phyloP scores from a whole-genome alignment of 192 early-diverging fungal species.

The Coemansia sp. region DNA sequence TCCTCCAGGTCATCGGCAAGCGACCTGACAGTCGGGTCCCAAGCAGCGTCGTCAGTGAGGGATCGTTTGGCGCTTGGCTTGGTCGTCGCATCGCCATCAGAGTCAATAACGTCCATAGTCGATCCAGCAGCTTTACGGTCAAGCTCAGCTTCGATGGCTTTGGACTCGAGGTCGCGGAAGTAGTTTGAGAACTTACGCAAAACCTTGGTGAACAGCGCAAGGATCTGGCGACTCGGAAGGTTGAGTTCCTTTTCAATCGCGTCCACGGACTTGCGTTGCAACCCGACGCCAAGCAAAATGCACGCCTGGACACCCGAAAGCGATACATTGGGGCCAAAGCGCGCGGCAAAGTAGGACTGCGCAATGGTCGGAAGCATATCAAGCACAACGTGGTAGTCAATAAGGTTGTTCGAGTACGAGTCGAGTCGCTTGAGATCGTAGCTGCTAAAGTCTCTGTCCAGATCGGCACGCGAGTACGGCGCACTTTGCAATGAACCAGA shows the following conservation, averaged over 20 bases:
- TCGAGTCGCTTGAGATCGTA: conserved; percentile 96
- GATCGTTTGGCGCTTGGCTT: conserved; percentile 22
- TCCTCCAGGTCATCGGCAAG: conserved; percentile 84
- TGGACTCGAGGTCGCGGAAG: conserved; percentile 62
- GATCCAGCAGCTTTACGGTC: conserved; percentile 9
- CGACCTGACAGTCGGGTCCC: conserved; percentile 78
- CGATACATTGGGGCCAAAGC: conserved; percentile 58
- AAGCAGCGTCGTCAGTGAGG: conserved; percentile 69
- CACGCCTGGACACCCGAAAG: conserved; percentile 86
- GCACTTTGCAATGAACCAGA: background rate
- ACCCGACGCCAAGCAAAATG: conserved; percentile 80
- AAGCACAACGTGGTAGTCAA: conserved; percentile 97
- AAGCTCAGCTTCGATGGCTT: conserved; percentile 26
- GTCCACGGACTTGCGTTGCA: conserved; percentile 91
- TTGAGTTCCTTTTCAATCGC: conserved; percentile 85
- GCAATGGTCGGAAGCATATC: conserved; percentile 87
- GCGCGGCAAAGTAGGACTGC: conserved; percentile 72
- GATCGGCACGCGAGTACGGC: conserved; percentile 20
- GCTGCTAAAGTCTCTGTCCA: conserved; percentile 38
- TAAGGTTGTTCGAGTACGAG: conserved; percentile 91
- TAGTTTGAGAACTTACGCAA: conserved; percentile 77
- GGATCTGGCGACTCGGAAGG: conserved; percentile 76
- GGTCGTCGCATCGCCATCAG: background rate
- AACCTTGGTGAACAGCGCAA: conserved; percentile 95
- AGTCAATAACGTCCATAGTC: background rate